Evolutionary conservation across 768 basidiomycete species (phyloP), one percentile per base, ranked within the genome.

Genomic region (Cystobasidium ongulense): DNA sequence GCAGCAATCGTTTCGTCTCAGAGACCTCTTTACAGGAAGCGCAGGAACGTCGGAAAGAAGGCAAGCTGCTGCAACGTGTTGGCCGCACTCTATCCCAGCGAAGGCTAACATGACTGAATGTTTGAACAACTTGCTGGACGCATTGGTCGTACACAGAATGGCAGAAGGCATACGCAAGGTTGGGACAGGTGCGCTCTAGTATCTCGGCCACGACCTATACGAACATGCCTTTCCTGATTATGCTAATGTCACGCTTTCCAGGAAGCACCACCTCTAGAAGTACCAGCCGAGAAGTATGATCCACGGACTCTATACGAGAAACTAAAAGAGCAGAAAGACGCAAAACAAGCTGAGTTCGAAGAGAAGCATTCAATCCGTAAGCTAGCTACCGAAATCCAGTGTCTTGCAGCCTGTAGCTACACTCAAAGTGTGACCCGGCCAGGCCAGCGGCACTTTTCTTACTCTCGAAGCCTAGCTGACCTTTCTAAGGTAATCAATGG

Each of bases 291-390:
- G 59, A 36, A 31, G 29, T 72, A 72, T 29, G 71, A 72, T 33
- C 71, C 71, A 2, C 61, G 71, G 7, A 35, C 57, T 7, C 39
- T 72, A 35, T 50, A 63, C 59, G 71, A 72, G 36, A 61, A 63
- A 23, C 39, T 72, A 31, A 25, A 62, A 62, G 71, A 62, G 59
- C 57, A 72, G 29, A 61, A 63, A 43, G 59, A 41, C 18, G 54
- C 39, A 18, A 68, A 68, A 27, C 66, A 68, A 52, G 38, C 66
- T 59, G 66, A 23, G 27, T 53, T 50, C 66, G 66, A 68, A n/a
- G 66, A 68, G 29, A 68, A 68, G 43, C 46, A 68, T 50, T 68
- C 66, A 29, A 68, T 68, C 27, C 66, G 66, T 68, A 36, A 68
- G 66, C 66, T 50, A 29, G 35, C 5, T 7, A 35, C 25, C 41